A percentile compares a stretch with the other conserved stretches of the same genome.
Evolutionary conservation across 345 rosid species (phyloP).

Genomic region (Ceriops decandra): DNA sequence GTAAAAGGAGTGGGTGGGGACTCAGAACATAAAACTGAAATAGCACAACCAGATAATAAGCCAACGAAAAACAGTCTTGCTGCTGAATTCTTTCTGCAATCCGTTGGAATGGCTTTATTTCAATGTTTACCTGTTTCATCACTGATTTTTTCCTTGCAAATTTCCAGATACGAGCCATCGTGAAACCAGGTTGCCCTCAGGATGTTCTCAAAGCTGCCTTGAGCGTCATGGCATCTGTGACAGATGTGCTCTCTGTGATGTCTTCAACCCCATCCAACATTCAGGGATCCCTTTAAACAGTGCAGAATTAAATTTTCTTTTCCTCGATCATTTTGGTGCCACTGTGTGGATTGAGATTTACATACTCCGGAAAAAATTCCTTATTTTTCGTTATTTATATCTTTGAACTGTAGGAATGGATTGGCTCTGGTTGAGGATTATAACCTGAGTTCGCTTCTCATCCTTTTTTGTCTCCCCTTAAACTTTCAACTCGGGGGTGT

Average conservation of each 20-base stretch:
- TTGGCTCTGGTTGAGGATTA: constrained; percentile 8
- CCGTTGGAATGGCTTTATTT: not conserved
- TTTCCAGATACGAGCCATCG: constrained; percentile 74
- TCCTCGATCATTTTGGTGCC: not conserved
- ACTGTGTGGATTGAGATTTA: constrained; percentile 3
- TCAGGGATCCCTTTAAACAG: constrained; percentile 25
- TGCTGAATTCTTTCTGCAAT: not conserved
- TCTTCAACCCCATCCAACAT: constrained; percentile 50
- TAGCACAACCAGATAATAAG: not conserved
- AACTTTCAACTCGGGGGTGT: too few relatives aligned
- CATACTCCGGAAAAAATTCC: not conserved
- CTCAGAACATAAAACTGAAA: not conserved
- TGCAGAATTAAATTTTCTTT: not conserved
- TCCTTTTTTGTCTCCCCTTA: not conserved
- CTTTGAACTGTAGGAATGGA: constrained; percentile 13
- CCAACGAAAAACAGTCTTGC: not conserved
- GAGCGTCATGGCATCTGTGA: constrained; percentile 89
- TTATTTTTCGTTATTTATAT: constrained; percentile 10
- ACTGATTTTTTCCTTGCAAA: not conserved
- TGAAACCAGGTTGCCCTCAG: constrained; percentile 95
- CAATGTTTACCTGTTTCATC: not conserved
- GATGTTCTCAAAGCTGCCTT: constrained; percentile 94
- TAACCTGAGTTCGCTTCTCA: not conserved
- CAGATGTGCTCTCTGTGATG: constrained; percentile 76
- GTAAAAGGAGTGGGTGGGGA: too few relatives aligned